Evolutionary conservation across 768 basidiomycete species (phyloP), one percentile per base, ranked within the genome.

Genomic region (Leccinum subtestaceum): DNA sequence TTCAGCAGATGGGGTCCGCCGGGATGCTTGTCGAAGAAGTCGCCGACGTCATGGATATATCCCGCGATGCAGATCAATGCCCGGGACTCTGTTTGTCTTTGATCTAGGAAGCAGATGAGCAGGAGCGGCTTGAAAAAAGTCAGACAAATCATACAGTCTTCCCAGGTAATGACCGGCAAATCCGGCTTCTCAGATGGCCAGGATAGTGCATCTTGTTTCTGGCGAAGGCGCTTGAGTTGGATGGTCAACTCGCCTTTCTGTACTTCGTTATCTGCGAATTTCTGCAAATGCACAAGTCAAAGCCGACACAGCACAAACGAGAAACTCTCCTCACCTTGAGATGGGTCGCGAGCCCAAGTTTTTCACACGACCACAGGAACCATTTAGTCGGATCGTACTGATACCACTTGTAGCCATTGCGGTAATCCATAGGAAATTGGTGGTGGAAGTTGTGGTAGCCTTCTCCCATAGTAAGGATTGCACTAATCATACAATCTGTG

Each of bases 391-490:
- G 91, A 70, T 93, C 91, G 69, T 92, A 93, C 71, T 93, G 91
- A 70, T 83, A 83, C 83, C 84, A 85, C 73, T 84, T 91, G 80
- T 95, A 91, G 55, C 93, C 93, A 70, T 94, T 94, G n/a, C 93
- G 84, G 77, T 93, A 96, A 74, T 96, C 94, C 89, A 92, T 91
- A 12, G 93, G 93, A 84, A 95, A 95, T 65, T 83, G 84, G 69
- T 96, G 93, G 77, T 96, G 94, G 84, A 94, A 95, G 75, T 96
- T 96, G 81, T 96, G 94, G 78, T 96, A 96, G n/a, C 94, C 93
- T 72, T 96, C 94, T 55, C 94, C 94, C 70, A 94, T 86, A 19
- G 93, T 95, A 59, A 85, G 85, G 36, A 96, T 77, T 6, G 93
- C 93, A 36, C 91, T 94, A 71, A 93, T 74, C 52, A 91, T 71